phyloP scores from a whole-genome alignment of 2,329 filamentous ascomycete species.

The Colletotrichum melonis region DNA sequence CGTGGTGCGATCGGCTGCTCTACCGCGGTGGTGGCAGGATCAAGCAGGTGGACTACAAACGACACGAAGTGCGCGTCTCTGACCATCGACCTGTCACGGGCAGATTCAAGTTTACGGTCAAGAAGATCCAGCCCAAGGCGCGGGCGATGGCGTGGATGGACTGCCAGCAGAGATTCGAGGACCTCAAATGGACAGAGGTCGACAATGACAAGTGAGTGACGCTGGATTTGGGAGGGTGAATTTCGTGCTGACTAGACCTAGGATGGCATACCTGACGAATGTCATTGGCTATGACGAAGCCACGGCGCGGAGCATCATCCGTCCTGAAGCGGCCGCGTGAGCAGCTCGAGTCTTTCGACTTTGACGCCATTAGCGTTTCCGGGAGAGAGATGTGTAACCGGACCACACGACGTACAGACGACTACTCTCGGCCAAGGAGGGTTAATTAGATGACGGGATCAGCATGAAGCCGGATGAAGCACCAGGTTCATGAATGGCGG shows the following conservation, averaged over 20 bases:
- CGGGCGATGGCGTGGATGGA: slow-evolving; percentile 76
- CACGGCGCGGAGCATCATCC: slow-evolving; percentile 33
- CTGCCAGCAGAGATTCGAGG: slow-evolving; percentile 80
- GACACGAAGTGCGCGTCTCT: slow-evolving; percentile 90
- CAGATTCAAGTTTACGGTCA: slow-evolving; percentile 83
- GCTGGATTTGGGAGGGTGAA: not conserved
- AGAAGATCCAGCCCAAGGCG: slow-evolving; percentile 78
- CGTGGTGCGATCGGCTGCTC: slow-evolving; percentile 96
- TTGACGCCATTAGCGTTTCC: too few species aligned
- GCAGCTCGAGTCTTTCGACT: not conserved
- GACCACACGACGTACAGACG: not conserved
- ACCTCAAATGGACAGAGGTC: slow-evolving; percentile 75
- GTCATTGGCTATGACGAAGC: slow-evolving; percentile 37
- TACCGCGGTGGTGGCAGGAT: slow-evolving; percentile 85
- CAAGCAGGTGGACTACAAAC: slow-evolving; percentile 86
- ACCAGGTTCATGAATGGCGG: slow-evolving; percentile 13
- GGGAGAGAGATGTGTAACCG: not conserved
- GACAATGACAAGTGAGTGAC: slow-evolving; percentile 80
- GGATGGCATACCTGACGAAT: slow-evolving; percentile 34
- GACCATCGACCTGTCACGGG: slow-evolving; percentile 95
- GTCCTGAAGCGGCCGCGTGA: slow-evolving; percentile 25
- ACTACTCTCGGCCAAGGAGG: not conserved
- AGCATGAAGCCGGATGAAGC: not conserved
- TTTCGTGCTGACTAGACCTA: not conserved
- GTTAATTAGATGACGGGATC: slow-evolving; percentile 7